Base-by-base conservation (phyloP, 768 basidiomycete species). In the Chalciporus piperatus region DNA sequence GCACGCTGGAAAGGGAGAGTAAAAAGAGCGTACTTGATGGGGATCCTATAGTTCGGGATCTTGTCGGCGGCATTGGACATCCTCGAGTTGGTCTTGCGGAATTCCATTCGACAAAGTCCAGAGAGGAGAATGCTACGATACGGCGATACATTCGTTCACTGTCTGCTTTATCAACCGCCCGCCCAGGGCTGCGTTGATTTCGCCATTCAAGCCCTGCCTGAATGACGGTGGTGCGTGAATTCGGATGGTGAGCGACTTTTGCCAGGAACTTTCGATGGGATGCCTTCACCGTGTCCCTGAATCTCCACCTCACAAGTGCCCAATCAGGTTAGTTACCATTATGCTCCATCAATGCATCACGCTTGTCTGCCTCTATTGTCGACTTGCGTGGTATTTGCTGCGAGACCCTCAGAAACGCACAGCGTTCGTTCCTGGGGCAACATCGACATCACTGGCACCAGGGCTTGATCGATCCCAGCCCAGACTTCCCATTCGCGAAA, bases 21-120 rank as follows among this genome's bases (percentile, higher is more conserved):
- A 4, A 22, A 14, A 37, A 4, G 1, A 11, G 2, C 56, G 35
- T 27, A 60, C 59, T 63, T 51, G 13, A 69, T 67, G 53, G 69
- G 67, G 55, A 67, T 65, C 6, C 63, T 65, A 59, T 61, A 63
- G 3, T 55, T 59, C 6, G 66, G 43, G 20, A 49, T 40, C 13
- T 13, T 54, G 30, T 65, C 50, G 23, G 47, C 60, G 1, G 62
- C 37, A 25, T 23, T 30, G 12, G 62, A 64, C 8, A 51, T 51
- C 43, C 37, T 56, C 47, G 57, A 56, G 45, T 40, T 56, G 27
- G 58, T 55, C 49, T 63, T 62, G 41, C 48, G 51, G 40, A 60
- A 46, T 4, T 51, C 46, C 60, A 62, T 55, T 16, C n/a, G 35
- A 14, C 14, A 10, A 9, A n/a, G 35, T n/a, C 8, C 35, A n/a